Percentiles rank a stretch among this genome's conserved stretches.
Conservation (phyloP, 1,139 yeast genomes). For the Candida tunisiensis region DNA sequence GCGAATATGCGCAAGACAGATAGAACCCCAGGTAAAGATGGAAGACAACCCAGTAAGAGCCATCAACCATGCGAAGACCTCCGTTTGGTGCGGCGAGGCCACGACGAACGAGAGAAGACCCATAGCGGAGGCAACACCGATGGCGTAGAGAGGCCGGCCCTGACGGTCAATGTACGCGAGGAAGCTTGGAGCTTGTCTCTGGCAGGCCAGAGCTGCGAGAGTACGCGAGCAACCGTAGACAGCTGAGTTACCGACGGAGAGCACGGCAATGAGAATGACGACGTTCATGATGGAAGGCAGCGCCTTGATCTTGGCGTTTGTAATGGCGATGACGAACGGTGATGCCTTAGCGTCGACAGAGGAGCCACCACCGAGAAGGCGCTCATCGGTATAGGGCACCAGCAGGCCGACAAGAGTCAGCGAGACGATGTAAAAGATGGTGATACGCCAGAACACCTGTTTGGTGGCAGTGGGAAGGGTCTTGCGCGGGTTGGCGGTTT, state of each 20-base stretch:
- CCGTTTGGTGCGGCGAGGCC: slow-evolving; percentile 50
- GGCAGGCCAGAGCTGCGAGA: slow-evolving; percentile 60
- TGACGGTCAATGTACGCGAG: slow-evolving; percentile 55
- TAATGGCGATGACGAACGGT: slow-evolving; percentile 57
- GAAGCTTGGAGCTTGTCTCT: slow-evolving; percentile 58
- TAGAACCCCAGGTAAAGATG: slow-evolving; percentile 64
- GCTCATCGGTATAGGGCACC: slow-evolving; percentile 53
- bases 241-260: slow-evolving; percentile 61
- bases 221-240: slow-evolving; percentile 71
- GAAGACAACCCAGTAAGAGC: slow-evolving; percentile 69
- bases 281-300: slow-evolving; percentile 57
- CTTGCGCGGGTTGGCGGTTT: slow-evolving; percentile 56
- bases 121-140: slow-evolving; percentile 34
- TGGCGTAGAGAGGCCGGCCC: slow-evolving; percentile 62
- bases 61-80: slow-evolving; percentile 60
- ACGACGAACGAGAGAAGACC: slow-evolving; percentile 60
- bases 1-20: slow-evolving; percentile 57
- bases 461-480: slow-evolving; percentile 53
- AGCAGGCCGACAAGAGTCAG: slow-evolving; percentile 41
- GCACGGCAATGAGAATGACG: slow-evolving; percentile 49
- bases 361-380: slow-evolving; percentile 25
- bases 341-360: slow-evolving; percentile 40
- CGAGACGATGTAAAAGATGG: slow-evolving; percentile 44
- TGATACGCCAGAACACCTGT: slow-evolving; percentile 58
- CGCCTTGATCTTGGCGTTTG: slow-evolving; percentile 36